Percentiles rank a stretch among this genome's conserved stretches.
Conservation (phyloP, 1,284 basidiomycete species). For the Taiwanofungus camphoratus region DNA sequence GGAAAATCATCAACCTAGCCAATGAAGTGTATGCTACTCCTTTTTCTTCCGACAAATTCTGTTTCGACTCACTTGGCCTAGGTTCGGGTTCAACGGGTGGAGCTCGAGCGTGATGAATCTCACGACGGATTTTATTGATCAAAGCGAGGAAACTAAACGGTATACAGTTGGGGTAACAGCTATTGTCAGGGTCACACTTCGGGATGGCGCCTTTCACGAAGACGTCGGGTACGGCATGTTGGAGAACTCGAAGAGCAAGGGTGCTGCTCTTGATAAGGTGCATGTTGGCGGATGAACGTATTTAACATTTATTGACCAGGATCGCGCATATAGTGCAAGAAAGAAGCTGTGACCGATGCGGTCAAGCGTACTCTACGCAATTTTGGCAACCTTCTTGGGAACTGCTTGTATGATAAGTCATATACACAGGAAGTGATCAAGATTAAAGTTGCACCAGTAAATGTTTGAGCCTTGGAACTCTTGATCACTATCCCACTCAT, state of each 20-base stretch:
- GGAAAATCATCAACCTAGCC: slow-evolving; percentile 94
- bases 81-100: slow-evolving; percentile 95
- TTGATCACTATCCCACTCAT: not conserved
- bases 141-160: slow-evolving; percentile 57
- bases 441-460: slow-evolving; percentile 76
- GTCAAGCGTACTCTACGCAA: slow-evolving; percentile 87
- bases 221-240: slow-evolving; percentile 88
- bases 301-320: no score
- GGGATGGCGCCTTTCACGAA: slow-evolving; percentile 89
- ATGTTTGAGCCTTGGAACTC: slow-evolving; percentile 24
- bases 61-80: not conserved
- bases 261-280: slow-evolving; percentile 89
- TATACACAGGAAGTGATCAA: slow-evolving; percentile 84
- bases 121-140: slow-evolving; percentile 73
- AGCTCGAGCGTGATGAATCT: slow-evolving; percentile 79
- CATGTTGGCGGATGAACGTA: no score
- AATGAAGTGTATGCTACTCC: slow-evolving; percentile 74
- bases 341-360: slow-evolving; percentile 95
- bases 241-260: slow-evolving; percentile 85
- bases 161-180: slow-evolving; percentile 81
- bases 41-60: not conserved
- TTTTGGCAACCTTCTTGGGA: slow-evolving; percentile 93
- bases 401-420: slow-evolving; percentile 92
- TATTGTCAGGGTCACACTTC: slow-evolving; percentile 81
- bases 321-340: slow-evolving; percentile 73